Percentiles rank a stretch among this genome's conserved stretches.
These are phyloP conservation scores for Nicotiana knightiana DNA, from an alignment of 257 asterid genomes.

Conservation along the genomic window DNA sequence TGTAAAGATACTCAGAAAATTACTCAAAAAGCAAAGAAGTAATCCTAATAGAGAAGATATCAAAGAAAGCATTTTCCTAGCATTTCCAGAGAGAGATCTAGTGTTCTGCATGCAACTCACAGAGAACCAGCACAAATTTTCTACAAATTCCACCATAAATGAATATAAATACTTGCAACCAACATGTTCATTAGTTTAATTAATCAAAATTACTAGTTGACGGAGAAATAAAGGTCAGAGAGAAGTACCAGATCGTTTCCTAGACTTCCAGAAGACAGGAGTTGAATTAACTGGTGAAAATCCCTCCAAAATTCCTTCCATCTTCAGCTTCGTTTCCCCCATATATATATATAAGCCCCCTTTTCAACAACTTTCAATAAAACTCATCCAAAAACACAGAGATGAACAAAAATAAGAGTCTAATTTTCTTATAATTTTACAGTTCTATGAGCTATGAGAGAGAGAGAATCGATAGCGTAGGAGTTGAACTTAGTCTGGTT, in stretches of 20 bases:
- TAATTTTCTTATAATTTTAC: not conserved
- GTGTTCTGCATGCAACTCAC: not conserved
- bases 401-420: not conserved
- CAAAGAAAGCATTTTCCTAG: not conserved
- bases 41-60: not conserved
- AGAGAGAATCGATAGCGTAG: slow-evolving; percentile 6
- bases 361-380: not conserved
- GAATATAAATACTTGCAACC: not conserved
- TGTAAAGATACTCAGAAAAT: no score
- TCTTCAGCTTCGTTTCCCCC: slow-evolving; percentile 43
- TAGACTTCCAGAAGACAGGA: slow-evolving; percentile 81
- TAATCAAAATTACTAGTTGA: not conserved
- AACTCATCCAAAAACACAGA: not conserved
- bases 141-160: not conserved
- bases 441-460: not conserved
- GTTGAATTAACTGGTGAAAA: slow-evolving; percentile 72
- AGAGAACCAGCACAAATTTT: not conserved
- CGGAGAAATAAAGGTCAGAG: not conserved
- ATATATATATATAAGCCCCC: slow-evolving; percentile 13
- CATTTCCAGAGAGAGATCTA: not conserved
- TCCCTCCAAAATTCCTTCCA: slow-evolving; percentile 39
- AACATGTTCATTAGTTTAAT: not conserved
- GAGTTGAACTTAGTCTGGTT: not conserved
- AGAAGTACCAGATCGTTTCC: slow-evolving; percentile 49
- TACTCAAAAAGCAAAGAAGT: not conserved